These are phyloP conservation scores for Arabis alpina DNA, from an alignment of 345 rosid species.

Conservation along the genomic window DNA sequence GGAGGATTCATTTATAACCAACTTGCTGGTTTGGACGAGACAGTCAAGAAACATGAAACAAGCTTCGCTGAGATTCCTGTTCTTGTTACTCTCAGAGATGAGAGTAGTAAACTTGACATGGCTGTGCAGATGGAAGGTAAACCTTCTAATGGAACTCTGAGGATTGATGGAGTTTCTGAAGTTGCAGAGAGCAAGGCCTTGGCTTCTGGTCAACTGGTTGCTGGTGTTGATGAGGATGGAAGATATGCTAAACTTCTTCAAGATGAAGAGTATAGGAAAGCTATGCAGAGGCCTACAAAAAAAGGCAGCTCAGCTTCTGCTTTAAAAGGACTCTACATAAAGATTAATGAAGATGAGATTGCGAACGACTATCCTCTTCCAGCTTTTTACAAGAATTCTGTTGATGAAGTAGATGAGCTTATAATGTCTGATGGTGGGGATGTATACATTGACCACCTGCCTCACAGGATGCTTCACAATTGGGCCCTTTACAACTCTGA, in stretches of 20 bases:
- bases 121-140: constrained; percentile 30
- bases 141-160: constrained; percentile 45
- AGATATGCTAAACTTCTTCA: constrained; percentile 69
- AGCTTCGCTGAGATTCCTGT: constrained; percentile 55
- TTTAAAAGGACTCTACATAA: constrained; percentile 60
- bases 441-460: constrained; percentile 57
- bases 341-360: constrained; percentile 84
- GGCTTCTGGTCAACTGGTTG: constrained; percentile 33
- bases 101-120: constrained; percentile 44
- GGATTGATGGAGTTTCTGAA: constrained; percentile 47
- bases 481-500: constrained; percentile 91
- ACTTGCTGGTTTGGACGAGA: constrained; percentile 66
- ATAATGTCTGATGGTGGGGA: constrained; percentile 50
- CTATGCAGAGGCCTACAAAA: constrained; percentile 55
- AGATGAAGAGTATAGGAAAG: constrained; percentile 73
- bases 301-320: constrained; percentile 48
- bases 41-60: constrained; percentile 50
- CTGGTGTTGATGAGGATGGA: constrained; percentile 59
- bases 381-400: constrained; percentile 57
- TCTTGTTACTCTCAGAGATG: constrained; percentile 59
- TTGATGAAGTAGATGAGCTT: constrained; percentile 74
- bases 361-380: constrained; percentile 92
- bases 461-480: constrained; percentile 66
- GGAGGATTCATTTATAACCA: constrained; percentile 76
- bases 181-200: constrained; percentile 30